phyloP scores from a whole-genome alignment of 306 rosid species.

The Rosa chinensis region DNA sequence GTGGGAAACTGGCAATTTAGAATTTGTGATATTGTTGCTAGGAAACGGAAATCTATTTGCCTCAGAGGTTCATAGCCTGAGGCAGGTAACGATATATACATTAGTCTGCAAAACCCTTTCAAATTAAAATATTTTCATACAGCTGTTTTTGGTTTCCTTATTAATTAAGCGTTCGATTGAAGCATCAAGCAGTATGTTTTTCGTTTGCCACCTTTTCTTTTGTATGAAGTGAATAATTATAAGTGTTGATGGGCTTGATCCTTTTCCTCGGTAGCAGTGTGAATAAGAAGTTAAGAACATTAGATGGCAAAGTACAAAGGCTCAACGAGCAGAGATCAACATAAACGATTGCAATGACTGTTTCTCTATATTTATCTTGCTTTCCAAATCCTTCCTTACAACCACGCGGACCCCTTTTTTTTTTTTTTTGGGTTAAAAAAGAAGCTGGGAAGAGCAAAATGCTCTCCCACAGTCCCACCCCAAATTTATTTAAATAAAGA shows the following conservation, averaged over 20 bases:
- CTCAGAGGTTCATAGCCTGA: neutral
- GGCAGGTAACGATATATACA: neutral
- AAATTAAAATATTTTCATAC: too few species aligned
- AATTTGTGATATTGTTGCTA: neutral
- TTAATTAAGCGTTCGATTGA: neutral
- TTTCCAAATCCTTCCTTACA: neutral
- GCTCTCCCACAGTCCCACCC: too few species aligned
- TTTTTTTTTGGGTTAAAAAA: too few species aligned
- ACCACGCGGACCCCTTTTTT: neutral
- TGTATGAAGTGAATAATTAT: neutral
- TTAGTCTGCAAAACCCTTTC: too few species aligned
- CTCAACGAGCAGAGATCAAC: neutral
- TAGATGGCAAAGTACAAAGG: neutral
- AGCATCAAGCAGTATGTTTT: neutral
- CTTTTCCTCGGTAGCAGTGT: too few species aligned
- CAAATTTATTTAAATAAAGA: too few species aligned
- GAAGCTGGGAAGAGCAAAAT: too few species aligned
- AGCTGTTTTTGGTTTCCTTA: neutral
- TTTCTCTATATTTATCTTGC: too few species aligned
- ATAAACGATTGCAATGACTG: neutral
- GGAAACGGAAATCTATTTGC: neutral
- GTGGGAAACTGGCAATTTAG: neutral
- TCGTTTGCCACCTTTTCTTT: neutral
- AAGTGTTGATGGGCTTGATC: neutral
- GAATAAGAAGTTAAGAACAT: too few species aligned